Conservation (phyloP, 768 basidiomycete genomes). For the Tulasnella sp. region DNA sequence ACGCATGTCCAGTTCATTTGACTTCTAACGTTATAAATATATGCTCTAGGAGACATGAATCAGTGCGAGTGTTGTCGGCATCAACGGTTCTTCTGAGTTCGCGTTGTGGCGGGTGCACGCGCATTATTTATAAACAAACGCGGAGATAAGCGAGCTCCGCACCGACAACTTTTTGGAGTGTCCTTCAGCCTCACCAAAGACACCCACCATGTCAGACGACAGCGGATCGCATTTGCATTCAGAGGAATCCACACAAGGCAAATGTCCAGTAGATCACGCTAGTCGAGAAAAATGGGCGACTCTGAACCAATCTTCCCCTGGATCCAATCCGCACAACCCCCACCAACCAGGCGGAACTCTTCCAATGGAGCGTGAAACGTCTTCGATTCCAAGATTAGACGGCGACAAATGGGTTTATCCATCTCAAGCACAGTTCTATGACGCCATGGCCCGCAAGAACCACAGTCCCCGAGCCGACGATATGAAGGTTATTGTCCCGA, state of each 20-base stretch:
- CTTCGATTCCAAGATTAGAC: conserved; percentile 72
- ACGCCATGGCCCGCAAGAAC: conserved; percentile 93
- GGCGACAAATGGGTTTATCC: conserved; percentile 87
- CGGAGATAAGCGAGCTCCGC: background rate
- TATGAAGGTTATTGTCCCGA: conserved; percentile 94
- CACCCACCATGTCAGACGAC: background rate
- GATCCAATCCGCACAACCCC: background rate
- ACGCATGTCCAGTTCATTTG: too few species aligned
- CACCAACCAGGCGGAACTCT: conserved; percentile 31
- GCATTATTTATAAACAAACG: background rate
- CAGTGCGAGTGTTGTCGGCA: too few species aligned
- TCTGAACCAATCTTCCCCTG: background rate
- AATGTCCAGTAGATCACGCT: conserved; percentile 62
- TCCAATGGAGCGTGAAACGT: conserved; percentile 68
- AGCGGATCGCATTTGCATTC: background rate
- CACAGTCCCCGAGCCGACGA: conserved; percentile 80
- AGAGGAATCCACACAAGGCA: conserved; percentile 27
- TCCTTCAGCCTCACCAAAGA: background rate
- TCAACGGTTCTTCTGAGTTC: too few species aligned
- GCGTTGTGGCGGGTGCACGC: background rate
- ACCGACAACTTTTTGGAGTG: background rate
- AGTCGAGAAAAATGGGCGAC: conserved; percentile 41
- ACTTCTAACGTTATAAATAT: too few species aligned
- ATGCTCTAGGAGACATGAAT: too few species aligned
- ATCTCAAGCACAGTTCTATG: conserved; percentile 95